A percentile compares a stretch with the other conserved stretches of the same genome.
These are phyloP conservation scores for Salvia hispanica DNA, from an alignment of 257 asterid genomes.

Conservation along the genomic window DNA sequence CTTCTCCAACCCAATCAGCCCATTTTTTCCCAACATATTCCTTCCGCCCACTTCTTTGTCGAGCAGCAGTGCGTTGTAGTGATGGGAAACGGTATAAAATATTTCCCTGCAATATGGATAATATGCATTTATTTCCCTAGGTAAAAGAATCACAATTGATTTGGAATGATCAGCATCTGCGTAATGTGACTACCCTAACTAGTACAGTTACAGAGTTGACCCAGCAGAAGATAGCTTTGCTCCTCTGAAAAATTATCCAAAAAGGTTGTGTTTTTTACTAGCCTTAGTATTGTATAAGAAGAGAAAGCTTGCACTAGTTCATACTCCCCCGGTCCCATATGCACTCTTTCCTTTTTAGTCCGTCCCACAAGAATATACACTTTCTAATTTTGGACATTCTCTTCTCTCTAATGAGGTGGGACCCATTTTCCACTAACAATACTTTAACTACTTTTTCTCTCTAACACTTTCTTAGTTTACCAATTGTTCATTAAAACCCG, in stretches of 20 bases:
- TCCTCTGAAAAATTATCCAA: neutral
- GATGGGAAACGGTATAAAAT: conserved; percentile 95
- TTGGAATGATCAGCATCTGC: neutral
- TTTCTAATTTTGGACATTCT: too few species aligned
- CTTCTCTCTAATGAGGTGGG: too few species aligned
- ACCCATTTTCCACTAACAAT: too few species aligned
- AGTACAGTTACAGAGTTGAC: neutral
- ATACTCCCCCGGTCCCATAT: neutral
- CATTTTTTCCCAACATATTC: conserved; percentile 77
- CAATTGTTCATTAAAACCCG: too few species aligned
- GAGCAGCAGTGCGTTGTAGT: conserved; percentile 91
- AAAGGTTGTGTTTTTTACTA: conserved; percentile 13
- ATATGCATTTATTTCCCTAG: neutral
- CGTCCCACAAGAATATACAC: too few species aligned
- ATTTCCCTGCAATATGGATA: conserved; percentile 69
- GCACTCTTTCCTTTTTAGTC: too few species aligned
- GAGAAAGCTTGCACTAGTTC: conserved; percentile 23
- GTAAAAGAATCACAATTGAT: neutral
- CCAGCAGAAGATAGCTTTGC: neutral
- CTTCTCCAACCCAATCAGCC: conserved; percentile 72
- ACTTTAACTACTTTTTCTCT: too few species aligned
- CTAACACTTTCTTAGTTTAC: too few species aligned
- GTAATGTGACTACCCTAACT: conserved; percentile 1
- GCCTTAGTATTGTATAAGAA: conserved; percentile 8
- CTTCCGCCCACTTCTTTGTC: conserved; percentile 70